Evolutionary conservation across 768 basidiomycete species (phyloP).

Genomic region (Clitopilus passeckerianus): DNA sequence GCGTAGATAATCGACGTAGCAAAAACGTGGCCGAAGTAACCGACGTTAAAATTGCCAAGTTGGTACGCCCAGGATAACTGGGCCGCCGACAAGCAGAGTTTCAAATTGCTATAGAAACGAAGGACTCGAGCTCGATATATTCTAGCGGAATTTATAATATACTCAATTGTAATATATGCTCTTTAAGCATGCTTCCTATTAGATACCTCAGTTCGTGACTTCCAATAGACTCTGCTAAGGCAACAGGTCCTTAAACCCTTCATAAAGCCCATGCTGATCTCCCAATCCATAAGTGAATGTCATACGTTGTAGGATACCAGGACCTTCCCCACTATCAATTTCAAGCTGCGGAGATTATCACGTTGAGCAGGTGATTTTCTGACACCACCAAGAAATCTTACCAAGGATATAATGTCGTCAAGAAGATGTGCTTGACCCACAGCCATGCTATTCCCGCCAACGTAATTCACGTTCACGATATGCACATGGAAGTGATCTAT

Average conservation of each 20-base stretch:
- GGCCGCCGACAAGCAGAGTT: background rate
- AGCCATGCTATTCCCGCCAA: conserved; percentile 58
- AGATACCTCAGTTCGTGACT: no score
- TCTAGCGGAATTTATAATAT: background rate
- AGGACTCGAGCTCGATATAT: background rate
- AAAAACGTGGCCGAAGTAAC: background rate
- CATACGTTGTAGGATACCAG: conserved; percentile 60
- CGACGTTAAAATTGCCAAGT: background rate
- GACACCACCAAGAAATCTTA: conserved; percentile 22
- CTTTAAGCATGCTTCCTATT: no score
- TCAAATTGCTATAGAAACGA: background rate
- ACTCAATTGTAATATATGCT: no score
- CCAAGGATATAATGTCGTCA: conserved; percentile 87
- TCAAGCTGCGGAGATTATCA: conserved; percentile 28
- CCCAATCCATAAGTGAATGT: conserved; percentile 83
- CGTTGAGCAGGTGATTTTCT: no score
- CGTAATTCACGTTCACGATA: conserved; percentile 74
- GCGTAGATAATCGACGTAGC: background rate
- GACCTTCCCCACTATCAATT: conserved; percentile 54
- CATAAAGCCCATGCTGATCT: conserved; percentile 70
- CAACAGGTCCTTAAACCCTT: conserved; percentile 4
- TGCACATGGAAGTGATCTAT: conserved; percentile 94
- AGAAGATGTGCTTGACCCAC: conserved; percentile 92
- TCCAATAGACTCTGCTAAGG: no score
- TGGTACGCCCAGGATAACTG: background rate